Evolutionary conservation across 2,329 filamentous ascomycete species (phyloP), one percentile per base, ranked within the genome.

Genomic region (Xylaria sp.): DNA sequence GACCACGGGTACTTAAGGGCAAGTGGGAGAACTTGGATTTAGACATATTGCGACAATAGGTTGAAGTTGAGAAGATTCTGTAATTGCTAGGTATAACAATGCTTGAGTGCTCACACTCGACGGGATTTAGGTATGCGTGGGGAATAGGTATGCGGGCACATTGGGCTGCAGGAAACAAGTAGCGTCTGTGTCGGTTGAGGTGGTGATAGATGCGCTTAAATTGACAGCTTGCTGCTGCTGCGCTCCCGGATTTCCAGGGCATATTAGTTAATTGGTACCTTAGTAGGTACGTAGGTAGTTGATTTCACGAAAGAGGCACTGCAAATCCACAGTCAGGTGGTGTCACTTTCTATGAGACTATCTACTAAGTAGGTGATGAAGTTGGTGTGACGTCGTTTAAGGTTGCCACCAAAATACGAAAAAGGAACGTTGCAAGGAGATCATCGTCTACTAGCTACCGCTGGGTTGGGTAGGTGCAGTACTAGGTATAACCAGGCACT

Each of bases 1-100:
- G 83, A 1, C 84, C 84, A 34, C 75, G 79, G 12, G 82, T 85
- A 74, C 80, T 81, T n/a, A 86, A 77, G 5, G 83, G 83, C 4
- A 86, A 80, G 64, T 85, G 75, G 2, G 79, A 79, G 65, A 82
- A 85, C 67, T 80, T 77, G 59, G 72, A 65, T 59, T 73, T 80
- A 47, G 73, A 27, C 77, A 78, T 78, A 34, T 65, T 75, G 27
- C 27, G 34, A 12, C 7, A 4, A 24, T 27, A 11, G 14, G 12
- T 32, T 21, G 54, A 62, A 7, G 67, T 72, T 56, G 72, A 72
- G 47, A 72, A 69, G 27, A 61, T 27, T 32, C 54, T 39, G 59
- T 47, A 59, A 58, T 55, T 69, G 51, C 65, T 65, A 59, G 24
- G 24, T 27, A 27, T 27, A 4, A 27, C 30, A 60, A 27, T 54